Evolutionary conservation across 2,329 filamentous ascomycete species (phyloP), one percentile per base, ranked within the genome.

Genomic region (Fusarium torulosum): DNA sequence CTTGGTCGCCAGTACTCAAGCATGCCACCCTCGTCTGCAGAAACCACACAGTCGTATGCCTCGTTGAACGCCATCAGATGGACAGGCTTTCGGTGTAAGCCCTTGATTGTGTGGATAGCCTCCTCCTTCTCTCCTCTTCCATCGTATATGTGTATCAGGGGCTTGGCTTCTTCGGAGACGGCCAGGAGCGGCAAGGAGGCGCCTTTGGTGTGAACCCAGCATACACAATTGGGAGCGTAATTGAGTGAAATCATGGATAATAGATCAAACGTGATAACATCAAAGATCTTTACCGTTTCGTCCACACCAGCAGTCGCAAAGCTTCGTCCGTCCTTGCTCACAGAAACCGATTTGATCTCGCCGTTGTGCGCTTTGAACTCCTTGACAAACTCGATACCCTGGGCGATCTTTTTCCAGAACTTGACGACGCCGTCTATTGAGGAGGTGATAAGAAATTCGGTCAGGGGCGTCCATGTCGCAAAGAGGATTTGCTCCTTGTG

Each of bases 361-460:
- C 93, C 92, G 58, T 87, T 85, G 79, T 99, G 96, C 9, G 96
- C 94, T 75, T 90, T 91, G 82, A 97, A 99, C 80, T 99, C 94
- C 81, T 99, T 99, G 53, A 98, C 95, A 75, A 99, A 99, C 80
- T 99, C 96, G 59, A 99, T 92, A 1, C 93, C 93, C 33, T 92
- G 90, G 3, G 88, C 90, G 67, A 92, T 87, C 82, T 99, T 99
- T 82, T 99, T 99, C 96, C 96, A 99, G 78, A 99, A 99, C 79
- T 99, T 99, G 72, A 98, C 95, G 1, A 95, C 91, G n/a, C 96
- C 96, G 76, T 99, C 96, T 42, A 92, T 82, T 0, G 96, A 98
- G 63, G 92, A 93, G 2, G 96, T 99, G 66, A 99, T 96, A 37
- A 99, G 84, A 76, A 99, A 99, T 72, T 98, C 96, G 61, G 95